Evolutionary conservation across 768 basidiomycete genomes (phyloP).

Genomic region (Rhodotorula taiwanensis): DNA sequence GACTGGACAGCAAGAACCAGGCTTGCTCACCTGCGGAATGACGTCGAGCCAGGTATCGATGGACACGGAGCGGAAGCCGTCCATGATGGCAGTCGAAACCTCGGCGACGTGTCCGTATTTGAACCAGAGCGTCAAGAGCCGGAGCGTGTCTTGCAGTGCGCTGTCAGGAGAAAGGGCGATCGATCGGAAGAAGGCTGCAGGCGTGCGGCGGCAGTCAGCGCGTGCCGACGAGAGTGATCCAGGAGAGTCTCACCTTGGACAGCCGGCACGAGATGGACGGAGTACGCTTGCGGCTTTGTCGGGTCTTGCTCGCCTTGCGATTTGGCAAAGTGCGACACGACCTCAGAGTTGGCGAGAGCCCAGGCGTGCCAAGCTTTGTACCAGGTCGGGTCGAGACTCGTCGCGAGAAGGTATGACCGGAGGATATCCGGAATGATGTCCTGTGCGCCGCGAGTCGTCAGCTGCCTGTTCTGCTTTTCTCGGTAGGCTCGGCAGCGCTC

Average conservation of each 20-base stretch:
- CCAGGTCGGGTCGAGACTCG: conserved; percentile 88
- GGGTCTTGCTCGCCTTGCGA: conserved; percentile 53
- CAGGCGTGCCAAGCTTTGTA: conserved; percentile 99
- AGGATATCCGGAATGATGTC: conserved; percentile 74
- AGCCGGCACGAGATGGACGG: conserved; percentile 80
- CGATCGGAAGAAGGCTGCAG: conserved; percentile 70
- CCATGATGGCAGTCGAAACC: conserved; percentile 80
- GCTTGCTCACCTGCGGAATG: conserved; percentile 74
- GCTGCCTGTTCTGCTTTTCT: too few relatives aligned
- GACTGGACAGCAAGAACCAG: neutral
- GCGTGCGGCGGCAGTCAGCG: neutral
- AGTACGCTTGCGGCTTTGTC: conserved; percentile 58
- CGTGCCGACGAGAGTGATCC: too few relatives aligned
- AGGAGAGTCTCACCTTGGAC: conserved; percentile 62
- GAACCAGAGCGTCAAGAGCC: conserved; percentile 94
- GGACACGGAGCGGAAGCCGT: conserved; percentile 78
- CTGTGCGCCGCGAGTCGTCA: conserved; percentile 46
- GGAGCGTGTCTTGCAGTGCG: conserved; percentile 86
- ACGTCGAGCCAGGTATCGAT: conserved; percentile 99
- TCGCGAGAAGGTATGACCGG: conserved; percentile 74
- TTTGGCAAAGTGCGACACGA: conserved; percentile 71
- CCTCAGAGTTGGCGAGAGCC: conserved; percentile 94
- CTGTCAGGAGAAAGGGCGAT: conserved; percentile 83
- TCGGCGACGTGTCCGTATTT: conserved; percentile 86
- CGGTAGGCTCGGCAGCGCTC: conserved; percentile 46